A percentile compares a stretch with the other conserved stretches of the same genome.
phyloP scores from a whole-genome alignment of 257 asterid genomes.

The Penstemon davidsonii region DNA sequence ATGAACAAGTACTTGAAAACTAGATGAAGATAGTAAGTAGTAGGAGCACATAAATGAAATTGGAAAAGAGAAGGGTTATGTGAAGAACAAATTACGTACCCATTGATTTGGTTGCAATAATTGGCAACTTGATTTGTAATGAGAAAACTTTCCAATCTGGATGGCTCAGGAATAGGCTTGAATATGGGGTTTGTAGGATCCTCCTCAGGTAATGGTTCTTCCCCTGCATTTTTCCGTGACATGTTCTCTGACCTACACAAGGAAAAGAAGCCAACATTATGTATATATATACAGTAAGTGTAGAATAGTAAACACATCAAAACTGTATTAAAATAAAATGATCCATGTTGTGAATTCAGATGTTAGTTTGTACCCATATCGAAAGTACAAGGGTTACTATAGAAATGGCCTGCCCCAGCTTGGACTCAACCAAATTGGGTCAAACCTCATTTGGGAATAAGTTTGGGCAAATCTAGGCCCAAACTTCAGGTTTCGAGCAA shows the following conservation, averaged over 20 bases:
- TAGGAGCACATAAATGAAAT: background rate
- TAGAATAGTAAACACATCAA: background rate
- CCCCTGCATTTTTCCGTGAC: slow-evolving; percentile 83
- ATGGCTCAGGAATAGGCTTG: slow-evolving; percentile 93
- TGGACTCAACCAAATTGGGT: too few relatives aligned
- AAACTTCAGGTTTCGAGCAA: too few relatives aligned
- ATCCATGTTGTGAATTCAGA: background rate
- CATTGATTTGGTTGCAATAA: slow-evolving; percentile 95
- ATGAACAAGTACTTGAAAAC: background rate
- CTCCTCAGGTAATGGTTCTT: slow-evolving; percentile 94
- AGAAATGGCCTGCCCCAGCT: background rate
- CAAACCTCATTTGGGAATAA: too few relatives aligned
- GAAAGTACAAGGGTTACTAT: background rate
- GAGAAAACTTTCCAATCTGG: slow-evolving; percentile 91
- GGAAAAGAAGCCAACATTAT: background rate
- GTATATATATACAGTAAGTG: slow-evolving; percentile 1
- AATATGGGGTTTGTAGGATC: slow-evolving; percentile 86
- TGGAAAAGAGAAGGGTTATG: background rate
- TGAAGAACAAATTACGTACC: slow-evolving; percentile 44
- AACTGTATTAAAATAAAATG: slow-evolving; percentile 1
- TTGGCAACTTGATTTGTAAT: slow-evolving; percentile 84
- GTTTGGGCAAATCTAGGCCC: too few relatives aligned
- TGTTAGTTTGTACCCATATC: background rate
- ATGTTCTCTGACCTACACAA: slow-evolving; percentile 71
- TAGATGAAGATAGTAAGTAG: background rate